Conservation (phyloP, 2,329 filamentous ascomycete species). For the Xylaria sp. region DNA sequence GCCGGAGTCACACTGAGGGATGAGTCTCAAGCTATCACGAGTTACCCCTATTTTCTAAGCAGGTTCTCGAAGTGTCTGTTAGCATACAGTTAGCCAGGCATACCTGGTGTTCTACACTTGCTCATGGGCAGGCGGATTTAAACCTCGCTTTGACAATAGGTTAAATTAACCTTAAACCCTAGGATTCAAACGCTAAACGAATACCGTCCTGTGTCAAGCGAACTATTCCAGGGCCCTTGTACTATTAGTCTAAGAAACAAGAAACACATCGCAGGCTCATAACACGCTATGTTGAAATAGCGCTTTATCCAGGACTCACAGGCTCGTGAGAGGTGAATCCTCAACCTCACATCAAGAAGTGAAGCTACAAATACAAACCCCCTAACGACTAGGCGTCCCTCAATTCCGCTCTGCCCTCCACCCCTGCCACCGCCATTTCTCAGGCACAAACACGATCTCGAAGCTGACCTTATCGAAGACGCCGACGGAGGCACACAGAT, state of each 20-base stretch:
- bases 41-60: not conserved
- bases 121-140: too few relatives aligned
- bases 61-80: too few relatives aligned
- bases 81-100: too few relatives aligned
- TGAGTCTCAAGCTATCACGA: not conserved
- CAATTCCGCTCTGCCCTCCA: slow-evolving; percentile 25
- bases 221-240: not conserved
- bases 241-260: not conserved
- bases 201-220: not conserved
- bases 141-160: not conserved
- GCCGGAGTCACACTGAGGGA: not conserved
- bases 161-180: not conserved
- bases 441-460: slow-evolving; percentile 72
- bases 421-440: slow-evolving; percentile 66
- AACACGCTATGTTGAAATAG: not conserved
- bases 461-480: slow-evolving; percentile 75
- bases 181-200: not conserved
- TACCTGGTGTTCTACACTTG: too few relatives aligned
- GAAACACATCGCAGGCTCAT: not conserved
- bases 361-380: not conserved
- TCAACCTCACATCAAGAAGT: not conserved
- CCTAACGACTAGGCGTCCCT: not conserved
- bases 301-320: not conserved
- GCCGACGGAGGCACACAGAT: slow-evolving; percentile 77
- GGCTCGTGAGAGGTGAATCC: not conserved